phyloP scores from a whole-genome alignment of 768 basidiomycete species.

The Dacryopinax primogenitus region DNA sequence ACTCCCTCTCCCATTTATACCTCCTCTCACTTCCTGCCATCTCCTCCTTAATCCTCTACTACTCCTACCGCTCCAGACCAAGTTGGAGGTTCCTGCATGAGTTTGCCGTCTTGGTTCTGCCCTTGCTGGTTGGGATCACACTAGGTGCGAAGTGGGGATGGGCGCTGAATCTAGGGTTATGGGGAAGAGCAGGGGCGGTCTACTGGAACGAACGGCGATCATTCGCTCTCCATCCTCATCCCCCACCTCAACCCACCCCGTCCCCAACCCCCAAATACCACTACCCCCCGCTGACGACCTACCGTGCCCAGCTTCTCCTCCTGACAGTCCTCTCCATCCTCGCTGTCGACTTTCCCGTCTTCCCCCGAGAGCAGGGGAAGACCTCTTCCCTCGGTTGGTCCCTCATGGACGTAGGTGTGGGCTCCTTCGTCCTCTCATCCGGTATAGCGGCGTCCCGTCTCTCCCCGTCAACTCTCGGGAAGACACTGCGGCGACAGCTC shows the following conservation, averaged over 20 bases:
- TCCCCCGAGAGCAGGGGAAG: conserved; percentile 77
- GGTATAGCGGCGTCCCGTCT: conserved; percentile 10
- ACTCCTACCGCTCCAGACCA: neutral
- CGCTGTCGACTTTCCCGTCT: conserved; percentile 89
- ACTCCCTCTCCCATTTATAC: neutral
- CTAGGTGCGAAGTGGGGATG: conserved; percentile 48
- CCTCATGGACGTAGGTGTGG: conserved; percentile 46
- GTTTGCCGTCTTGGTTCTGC: conserved; percentile 55
- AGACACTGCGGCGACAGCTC: conserved; percentile 17
- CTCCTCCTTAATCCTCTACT: neutral
- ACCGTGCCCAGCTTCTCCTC: conserved; percentile 89
- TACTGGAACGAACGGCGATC: conserved; percentile 34
- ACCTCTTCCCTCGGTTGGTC: conserved; percentile 92
- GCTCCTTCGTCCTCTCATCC: conserved; percentile 12
- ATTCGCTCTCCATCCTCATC: conserved; percentile 32
- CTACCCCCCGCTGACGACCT: conserved; percentile 62
- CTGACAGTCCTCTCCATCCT: conserved; percentile 84
- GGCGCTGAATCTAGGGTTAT: conserved; percentile 38
- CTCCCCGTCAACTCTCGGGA: neutral
- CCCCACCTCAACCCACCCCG: conserved; percentile 19
- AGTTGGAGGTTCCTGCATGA: conserved; percentile 34
- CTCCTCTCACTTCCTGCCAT: neutral
- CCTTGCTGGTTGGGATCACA: conserved; percentile 74
- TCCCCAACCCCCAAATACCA: conserved; percentile 30
- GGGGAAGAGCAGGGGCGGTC: conserved; percentile 36